These are phyloP conservation scores for Kodamaea neixiangensis DNA, from an alignment of 805 yeast genomes.

Conservation along the genomic window DNA sequence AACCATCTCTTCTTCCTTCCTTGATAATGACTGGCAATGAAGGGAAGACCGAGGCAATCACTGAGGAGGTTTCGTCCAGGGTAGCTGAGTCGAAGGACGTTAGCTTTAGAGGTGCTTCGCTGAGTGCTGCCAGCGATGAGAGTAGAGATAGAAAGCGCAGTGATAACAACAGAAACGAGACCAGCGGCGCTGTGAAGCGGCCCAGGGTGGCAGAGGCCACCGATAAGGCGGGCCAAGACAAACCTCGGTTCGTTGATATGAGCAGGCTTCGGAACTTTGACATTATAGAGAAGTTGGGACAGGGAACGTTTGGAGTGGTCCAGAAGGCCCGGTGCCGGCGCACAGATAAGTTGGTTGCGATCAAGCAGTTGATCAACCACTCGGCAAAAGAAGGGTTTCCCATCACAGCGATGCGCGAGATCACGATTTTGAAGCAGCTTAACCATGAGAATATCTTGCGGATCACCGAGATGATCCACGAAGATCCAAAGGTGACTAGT, in stretches of 20 bases:
- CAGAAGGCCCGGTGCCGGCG: constrained; percentile 66
- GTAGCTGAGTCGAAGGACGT: not conserved
- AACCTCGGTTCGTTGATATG: constrained; percentile 28
- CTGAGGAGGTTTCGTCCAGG: not conserved
- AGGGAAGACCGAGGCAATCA: not conserved
- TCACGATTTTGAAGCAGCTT: constrained; percentile 72
- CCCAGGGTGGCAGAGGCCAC: not conserved
- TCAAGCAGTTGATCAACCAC: constrained; percentile 81
- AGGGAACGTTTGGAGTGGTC: constrained; percentile 67
- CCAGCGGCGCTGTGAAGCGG: not conserved
- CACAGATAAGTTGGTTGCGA: constrained; percentile 71
- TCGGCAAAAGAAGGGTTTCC: constrained; percentile 84
- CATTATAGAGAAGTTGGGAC: constrained; percentile 41
- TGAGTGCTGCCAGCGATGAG: not conserved
- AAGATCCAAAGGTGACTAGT: constrained; percentile 30
- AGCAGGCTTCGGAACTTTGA: constrained; percentile 32
- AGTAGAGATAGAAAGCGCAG: not conserved
- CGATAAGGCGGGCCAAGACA: not conserved
- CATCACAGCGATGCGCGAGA: constrained; percentile 92
- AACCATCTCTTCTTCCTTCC: not conserved
- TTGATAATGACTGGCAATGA: not conserved
- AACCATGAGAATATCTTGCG: constrained; percentile 72
- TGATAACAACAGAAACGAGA: not conserved
- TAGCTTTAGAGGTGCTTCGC: not conserved
- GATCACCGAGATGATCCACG: constrained; percentile 74